Evolutionary conservation across 108 stramenopile species (phyloP).

Genomic region (Pseudonitzschia multistriata): DNA sequence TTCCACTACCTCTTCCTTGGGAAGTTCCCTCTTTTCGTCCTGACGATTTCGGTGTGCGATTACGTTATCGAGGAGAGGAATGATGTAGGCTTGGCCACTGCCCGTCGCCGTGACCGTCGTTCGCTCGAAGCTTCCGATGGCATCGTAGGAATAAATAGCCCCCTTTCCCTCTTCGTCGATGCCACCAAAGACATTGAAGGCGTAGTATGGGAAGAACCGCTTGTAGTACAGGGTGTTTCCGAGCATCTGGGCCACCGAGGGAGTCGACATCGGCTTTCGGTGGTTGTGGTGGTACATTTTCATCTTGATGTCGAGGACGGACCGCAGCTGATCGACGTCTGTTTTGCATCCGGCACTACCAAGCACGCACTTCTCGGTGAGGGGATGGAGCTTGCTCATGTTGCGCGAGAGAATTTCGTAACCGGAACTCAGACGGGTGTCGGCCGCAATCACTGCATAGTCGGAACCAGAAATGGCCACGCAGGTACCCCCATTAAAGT

Average conservation of each 20-base stretch:
- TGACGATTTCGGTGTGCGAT: conserved; percentile 91
- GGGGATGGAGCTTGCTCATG: conserved; percentile 75
- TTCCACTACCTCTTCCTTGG: conserved; percentile 88
- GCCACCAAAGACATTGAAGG: conserved; percentile 96
- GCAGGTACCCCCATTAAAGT: conserved; percentile 92
- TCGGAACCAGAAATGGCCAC: conserved; percentile 88
- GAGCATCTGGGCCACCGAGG: conserved; percentile 95
- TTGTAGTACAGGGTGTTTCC: conserved; percentile 93
- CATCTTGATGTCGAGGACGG: conserved; percentile 87
- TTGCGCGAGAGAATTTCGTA: conserved; percentile 93
- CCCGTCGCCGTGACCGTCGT: conserved; percentile 86
- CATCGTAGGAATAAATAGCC: conserved; percentile 96
- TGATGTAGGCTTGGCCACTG: conserved; percentile 87
- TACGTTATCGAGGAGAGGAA: conserved; percentile 94
- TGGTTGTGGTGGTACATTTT: conserved; percentile 94
- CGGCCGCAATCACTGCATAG: conserved; percentile 96
- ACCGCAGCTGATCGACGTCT: conserved; percentile 92
- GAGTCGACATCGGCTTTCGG: conserved; percentile 89
- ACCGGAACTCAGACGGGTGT: conserved; percentile 89
- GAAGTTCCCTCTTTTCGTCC: conserved; percentile 83
- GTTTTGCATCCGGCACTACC: conserved; percentile 96
- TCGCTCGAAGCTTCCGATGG: conserved; percentile 94
- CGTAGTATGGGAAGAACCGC: conserved; percentile 99
- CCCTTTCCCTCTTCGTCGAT: conserved; percentile 96
- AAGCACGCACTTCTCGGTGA: conserved; percentile 85